These are phyloP conservation scores for Lepiota venenata DNA, from an alignment of 768 basidiomycete species.

Conservation along the genomic window DNA sequence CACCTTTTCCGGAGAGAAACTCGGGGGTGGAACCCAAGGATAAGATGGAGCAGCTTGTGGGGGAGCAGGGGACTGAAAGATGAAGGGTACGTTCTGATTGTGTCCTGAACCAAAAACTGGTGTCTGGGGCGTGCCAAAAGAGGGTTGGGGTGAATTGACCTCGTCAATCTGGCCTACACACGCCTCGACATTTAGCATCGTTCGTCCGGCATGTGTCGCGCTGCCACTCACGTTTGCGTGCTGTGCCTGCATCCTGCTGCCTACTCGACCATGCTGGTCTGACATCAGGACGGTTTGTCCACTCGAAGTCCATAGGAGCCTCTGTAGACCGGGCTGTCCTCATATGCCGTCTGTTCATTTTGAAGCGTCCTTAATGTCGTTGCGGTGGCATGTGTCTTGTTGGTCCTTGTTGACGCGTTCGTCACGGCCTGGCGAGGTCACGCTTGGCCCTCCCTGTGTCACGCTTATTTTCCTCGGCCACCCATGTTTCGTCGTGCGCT, in stretches of 20 bases:
- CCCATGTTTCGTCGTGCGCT: slow-evolving; percentile 17
- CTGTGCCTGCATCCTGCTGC: slow-evolving; percentile 45
- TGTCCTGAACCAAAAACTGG: slow-evolving; percentile 54
- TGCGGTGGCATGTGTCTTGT: not conserved
- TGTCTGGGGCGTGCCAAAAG: slow-evolving; percentile 29
- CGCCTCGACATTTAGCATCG: slow-evolving; percentile 2
- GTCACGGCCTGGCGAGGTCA: slow-evolving; percentile 25
- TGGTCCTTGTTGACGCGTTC: slow-evolving; percentile 33
- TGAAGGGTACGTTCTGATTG: slow-evolving; percentile 68
- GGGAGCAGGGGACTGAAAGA: slow-evolving; percentile 46
- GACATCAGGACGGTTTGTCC: slow-evolving; percentile 60
- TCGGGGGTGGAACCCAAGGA: slow-evolving; percentile 67
- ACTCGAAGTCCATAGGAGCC: slow-evolving; percentile 89
- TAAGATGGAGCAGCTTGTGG: slow-evolving; percentile 48
- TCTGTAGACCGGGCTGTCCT: slow-evolving; percentile 65
- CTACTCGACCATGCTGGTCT: slow-evolving; percentile 56
- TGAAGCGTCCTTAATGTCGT: not conserved
- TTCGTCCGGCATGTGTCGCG: not conserved
- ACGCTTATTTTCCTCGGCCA: not conserved
- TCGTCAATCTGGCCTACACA: slow-evolving; percentile 37
- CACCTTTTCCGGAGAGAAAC: slow-evolving; percentile 56
- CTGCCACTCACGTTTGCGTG: slow-evolving; percentile 61
- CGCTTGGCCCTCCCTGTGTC: not conserved
- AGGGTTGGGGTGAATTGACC: slow-evolving; percentile 41
- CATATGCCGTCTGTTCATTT: slow-evolving; percentile 15